A percentile compares a stretch with the other conserved stretches of the same genome.
Evolutionary conservation across 2,329 filamentous ascomycete genomes (phyloP).

Genomic region (Nemania sp.): DNA sequence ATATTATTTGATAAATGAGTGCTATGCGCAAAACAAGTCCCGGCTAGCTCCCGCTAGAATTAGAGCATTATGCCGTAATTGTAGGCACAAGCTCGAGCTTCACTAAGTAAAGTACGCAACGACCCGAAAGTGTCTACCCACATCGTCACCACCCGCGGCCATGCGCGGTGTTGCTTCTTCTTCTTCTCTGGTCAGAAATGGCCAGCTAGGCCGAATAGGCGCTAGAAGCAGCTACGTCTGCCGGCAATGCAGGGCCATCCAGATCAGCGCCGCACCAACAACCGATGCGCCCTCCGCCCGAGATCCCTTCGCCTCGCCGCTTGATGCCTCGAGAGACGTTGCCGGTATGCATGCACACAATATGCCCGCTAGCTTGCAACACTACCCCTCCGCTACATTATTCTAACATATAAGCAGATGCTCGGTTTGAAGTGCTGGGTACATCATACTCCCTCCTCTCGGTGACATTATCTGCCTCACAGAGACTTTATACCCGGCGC

Average conservation of each 20-base stretch:
- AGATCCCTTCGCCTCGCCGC: conserved; percentile 67
- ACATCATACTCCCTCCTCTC: conserved; percentile 93
- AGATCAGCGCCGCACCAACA: conserved; percentile 72
- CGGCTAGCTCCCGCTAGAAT: not conserved
- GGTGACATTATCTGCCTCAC: conserved; percentile 90
- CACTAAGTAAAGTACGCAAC: no score
- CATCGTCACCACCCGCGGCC: conserved; percentile 27
- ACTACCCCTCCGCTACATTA: not conserved
- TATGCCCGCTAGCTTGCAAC: not conserved
- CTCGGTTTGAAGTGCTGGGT: conserved; percentile 92
- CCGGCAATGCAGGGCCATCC: conserved; percentile 69
- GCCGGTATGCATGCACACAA: conserved; percentile 57
- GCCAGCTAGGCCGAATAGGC: conserved; percentile 43
- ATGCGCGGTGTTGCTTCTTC: conserved; percentile 49
- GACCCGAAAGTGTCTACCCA: not conserved
- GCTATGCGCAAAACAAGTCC: not conserved
- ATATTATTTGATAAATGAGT: not conserved
- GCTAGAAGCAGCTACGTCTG: conserved; percentile 57
- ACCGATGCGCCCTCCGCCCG: conserved; percentile 63
- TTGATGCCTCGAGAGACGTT: conserved; percentile 60
- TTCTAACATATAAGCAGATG: conserved; percentile 70
- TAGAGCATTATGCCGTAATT: not conserved
- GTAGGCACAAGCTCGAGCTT: not conserved
- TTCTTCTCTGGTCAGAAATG: conserved; percentile 45
- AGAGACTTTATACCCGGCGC: conserved; percentile 90